Evolutionary conservation across 2,329 filamentous ascomycete genomes (phyloP).

Genomic region (Xylaria hypoxylon): DNA sequence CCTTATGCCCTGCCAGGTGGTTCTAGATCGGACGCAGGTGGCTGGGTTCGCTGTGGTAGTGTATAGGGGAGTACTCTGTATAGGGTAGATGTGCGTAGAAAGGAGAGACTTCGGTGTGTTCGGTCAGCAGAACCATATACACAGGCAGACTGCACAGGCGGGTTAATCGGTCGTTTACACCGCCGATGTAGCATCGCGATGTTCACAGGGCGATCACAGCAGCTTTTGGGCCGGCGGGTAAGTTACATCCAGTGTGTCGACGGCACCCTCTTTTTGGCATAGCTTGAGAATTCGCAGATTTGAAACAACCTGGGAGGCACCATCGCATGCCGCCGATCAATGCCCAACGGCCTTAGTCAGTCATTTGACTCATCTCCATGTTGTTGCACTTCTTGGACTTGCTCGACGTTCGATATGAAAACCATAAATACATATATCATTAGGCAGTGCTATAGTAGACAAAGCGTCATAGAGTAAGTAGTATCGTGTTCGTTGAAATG

Average conservation of each 20-base stretch:
- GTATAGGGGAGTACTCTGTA: no score
- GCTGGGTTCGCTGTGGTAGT: no score
- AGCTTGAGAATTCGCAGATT: slow-evolving; percentile 45
- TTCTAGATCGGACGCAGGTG: no score
- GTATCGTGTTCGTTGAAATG: no score
- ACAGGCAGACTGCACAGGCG: neutral
- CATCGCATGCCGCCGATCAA: slow-evolving; percentile 49
- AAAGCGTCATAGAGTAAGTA: no score
- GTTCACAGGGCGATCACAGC: slow-evolving; percentile 41
- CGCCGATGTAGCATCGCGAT: slow-evolving; percentile 27
- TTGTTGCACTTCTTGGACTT: neutral
- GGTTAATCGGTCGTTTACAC: slow-evolving; percentile 14
- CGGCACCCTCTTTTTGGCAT: slow-evolving; percentile 45
- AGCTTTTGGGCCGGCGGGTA: slow-evolving; percentile 34
- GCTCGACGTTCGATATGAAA: neutral
- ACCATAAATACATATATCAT: neutral
- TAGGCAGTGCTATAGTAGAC: no score
- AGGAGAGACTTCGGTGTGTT: slow-evolving; percentile 9
- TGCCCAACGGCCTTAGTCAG: slow-evolving; percentile 32
- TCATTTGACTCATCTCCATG: slow-evolving; percentile 1
- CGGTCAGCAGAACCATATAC: slow-evolving; percentile 22
- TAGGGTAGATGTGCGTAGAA: neutral
- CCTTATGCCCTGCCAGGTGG: no score
- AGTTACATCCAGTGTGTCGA: slow-evolving; percentile 44
- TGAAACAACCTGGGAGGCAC: slow-evolving; percentile 48